These are phyloP conservation scores for Pseudohalonectria lignicola DNA, from an alignment of 2,329 filamentous ascomycete genomes.

Conservation along the genomic window DNA sequence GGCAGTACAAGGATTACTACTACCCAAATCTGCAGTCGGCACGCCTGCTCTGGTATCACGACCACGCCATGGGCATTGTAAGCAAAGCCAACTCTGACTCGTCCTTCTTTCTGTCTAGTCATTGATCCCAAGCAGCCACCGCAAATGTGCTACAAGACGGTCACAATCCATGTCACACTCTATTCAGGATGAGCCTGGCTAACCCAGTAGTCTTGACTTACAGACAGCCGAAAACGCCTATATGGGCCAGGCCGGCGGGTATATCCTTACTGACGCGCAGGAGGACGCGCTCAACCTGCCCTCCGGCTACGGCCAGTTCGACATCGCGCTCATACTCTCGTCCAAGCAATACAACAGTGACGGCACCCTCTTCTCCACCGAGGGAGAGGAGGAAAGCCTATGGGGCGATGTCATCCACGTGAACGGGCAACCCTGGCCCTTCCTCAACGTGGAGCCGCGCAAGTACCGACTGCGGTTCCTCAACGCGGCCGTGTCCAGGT, in stretches of 20 bases:
- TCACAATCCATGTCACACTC: no score
- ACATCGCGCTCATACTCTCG: slow-evolving; percentile 37
- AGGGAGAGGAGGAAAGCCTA: slow-evolving; percentile 31
- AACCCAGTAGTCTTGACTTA: no score
- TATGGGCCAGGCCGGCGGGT: slow-evolving; percentile 43
- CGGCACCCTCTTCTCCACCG: slow-evolving; percentile 35
- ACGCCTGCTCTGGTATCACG: slow-evolving; percentile 48
- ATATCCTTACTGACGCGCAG: slow-evolving; percentile 38
- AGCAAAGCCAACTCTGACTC: slow-evolving; percentile 2
- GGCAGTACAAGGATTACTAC: slow-evolving; percentile 51
- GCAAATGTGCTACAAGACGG: no score
- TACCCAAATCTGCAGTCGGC: slow-evolving; percentile 45
- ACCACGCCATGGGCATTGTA: slow-evolving; percentile 24
- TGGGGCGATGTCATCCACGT: slow-evolving; percentile 48
- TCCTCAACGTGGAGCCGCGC: slow-evolving; percentile 43
- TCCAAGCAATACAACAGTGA: slow-evolving; percentile 40
- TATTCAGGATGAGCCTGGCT: no score
- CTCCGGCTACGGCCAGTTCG: slow-evolving; percentile 34
- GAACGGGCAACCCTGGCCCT: slow-evolving; percentile 50
- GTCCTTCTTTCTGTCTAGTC: no score
- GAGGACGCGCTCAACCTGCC: slow-evolving; percentile 39
- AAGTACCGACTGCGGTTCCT: slow-evolving; percentile 48
- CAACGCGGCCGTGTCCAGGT: slow-evolving; percentile 34
- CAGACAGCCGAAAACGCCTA: slow-evolving; percentile 43
- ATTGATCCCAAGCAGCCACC: no score